Percentiles rank a stretch among this genome's conserved stretches.
Evolutionary conservation across 2,329 filamentous ascomycete genomes (phyloP).

Genomic region (Fonsecaea nubica): DNA sequence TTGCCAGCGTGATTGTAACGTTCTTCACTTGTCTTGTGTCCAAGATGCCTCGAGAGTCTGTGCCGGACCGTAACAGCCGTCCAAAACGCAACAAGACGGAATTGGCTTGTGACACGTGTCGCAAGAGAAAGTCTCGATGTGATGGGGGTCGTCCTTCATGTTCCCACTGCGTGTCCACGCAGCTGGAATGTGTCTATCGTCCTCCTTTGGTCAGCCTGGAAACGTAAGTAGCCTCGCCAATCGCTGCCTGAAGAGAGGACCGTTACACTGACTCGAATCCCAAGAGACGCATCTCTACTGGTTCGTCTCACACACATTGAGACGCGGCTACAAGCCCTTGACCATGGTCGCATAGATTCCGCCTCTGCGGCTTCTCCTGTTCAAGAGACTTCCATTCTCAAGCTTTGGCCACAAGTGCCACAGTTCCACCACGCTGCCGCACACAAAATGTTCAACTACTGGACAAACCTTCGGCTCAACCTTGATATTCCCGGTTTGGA

Average conservation of each 20-base stretch:
- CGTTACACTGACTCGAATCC: background rate
- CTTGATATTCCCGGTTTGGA: conserved; percentile 12
- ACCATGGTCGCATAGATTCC: conserved; percentile 14
- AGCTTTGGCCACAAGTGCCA: conserved; percentile 17
- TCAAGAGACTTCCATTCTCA: background rate
- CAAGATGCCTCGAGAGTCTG: conserved; percentile 11
- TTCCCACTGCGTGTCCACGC: conserved; percentile 18
- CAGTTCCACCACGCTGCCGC: conserved; percentile 24
- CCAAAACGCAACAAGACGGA: conserved; percentile 26
- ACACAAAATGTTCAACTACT: conserved; percentile 27
- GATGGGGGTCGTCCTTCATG: conserved; percentile 20
- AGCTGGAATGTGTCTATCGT: conserved; percentile 18
- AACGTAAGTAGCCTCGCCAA: conserved; percentile 12
- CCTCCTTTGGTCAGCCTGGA: conserved; percentile 20
- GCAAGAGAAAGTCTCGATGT: conserved; percentile 16
- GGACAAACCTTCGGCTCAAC: conserved; percentile 19
- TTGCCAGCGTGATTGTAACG: background rate
- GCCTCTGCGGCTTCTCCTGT: background rate
- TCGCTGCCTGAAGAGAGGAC: background rate
- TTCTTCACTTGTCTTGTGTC: background rate
- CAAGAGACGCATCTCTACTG: conserved; percentile 21
- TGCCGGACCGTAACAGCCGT: conserved; percentile 8
- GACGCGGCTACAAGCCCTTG: conserved; percentile 15
- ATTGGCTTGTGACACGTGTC: conserved; percentile 22
- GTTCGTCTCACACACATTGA: conserved; percentile 16